phyloP scores from a whole-genome alignment of 2,329 filamentous ascomycete genomes.

The Sclerotinia minor region DNA sequence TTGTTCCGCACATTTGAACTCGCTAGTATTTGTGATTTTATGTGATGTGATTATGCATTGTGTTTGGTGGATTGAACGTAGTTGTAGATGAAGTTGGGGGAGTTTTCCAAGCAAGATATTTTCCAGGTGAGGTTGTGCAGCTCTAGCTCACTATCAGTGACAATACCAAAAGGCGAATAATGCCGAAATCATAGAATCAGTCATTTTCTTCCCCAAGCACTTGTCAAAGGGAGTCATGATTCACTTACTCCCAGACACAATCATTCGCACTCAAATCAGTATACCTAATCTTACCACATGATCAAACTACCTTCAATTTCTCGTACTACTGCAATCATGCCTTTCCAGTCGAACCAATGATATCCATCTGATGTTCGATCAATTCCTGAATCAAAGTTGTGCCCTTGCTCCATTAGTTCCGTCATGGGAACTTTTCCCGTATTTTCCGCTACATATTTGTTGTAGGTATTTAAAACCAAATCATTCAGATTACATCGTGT shows the following conservation, averaged over 20 bases:
- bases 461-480: conserved; percentile 35
- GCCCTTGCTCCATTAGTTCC: conserved; percentile 37
- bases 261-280: neutral
- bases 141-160: neutral
- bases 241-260: neutral
- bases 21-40: neutral
- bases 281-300: neutral
- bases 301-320: neutral
- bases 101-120: neutral
- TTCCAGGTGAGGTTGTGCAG: neutral
- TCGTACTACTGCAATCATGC: conserved; percentile 26
- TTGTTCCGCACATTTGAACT: neutral
- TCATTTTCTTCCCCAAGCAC: neutral
- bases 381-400: conserved; percentile 35
- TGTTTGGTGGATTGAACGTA: neutral
- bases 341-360: conserved; percentile 36
- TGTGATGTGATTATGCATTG: neutral
- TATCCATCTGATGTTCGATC: conserved; percentile 36
- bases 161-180: no score
- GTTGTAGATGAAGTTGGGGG: neutral
- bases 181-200: neutral
- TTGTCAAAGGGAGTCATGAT: neutral
- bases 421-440: conserved; percentile 34
- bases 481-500: conserved; percentile 43
- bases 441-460: conserved; percentile 33